Evolutionary conservation across 2,329 filamentous ascomycete genomes (phyloP).

Genomic region (Alternaria sp.): DNA sequence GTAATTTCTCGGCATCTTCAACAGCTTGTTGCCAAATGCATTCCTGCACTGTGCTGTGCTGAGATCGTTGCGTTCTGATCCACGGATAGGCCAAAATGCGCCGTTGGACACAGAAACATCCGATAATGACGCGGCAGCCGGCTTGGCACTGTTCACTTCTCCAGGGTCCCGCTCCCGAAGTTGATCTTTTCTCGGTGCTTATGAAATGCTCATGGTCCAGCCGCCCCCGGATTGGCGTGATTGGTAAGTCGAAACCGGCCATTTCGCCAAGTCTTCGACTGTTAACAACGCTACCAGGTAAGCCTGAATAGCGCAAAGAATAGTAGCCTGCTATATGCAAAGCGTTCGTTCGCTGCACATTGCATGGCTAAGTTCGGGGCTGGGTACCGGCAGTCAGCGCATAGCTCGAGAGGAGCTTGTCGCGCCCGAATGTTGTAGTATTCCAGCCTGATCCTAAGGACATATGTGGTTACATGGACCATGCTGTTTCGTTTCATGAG

Average conservation of each 20-base stretch:
- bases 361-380: not conserved
- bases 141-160: not conserved
- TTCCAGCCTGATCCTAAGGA: not conserved
- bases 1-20: not conserved
- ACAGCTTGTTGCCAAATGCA: not conserved
- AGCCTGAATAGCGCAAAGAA: not conserved
- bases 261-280: constrained; percentile 1
- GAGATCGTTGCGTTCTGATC: not conserved
- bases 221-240: not conserved
- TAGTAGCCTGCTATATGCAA: not conserved
- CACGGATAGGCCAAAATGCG: not conserved
- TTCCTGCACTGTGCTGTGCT: not conserved
- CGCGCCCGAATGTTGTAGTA: not conserved
- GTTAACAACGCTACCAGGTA: not conserved
- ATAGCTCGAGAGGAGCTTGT: not conserved
- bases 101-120: not conserved
- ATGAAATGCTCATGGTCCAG: not conserved
- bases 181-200: constrained; percentile 5
- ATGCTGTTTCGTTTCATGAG: not conserved
- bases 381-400: not conserved
- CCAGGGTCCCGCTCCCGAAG: not conserved
- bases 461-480: not conserved
- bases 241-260: not conserved
- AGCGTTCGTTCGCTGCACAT: not conserved
- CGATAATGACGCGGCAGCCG: not conserved